These are phyloP conservation scores for Cucurbita maxima DNA, from an alignment of 306 rosid species.

Conservation along the genomic window DNA sequence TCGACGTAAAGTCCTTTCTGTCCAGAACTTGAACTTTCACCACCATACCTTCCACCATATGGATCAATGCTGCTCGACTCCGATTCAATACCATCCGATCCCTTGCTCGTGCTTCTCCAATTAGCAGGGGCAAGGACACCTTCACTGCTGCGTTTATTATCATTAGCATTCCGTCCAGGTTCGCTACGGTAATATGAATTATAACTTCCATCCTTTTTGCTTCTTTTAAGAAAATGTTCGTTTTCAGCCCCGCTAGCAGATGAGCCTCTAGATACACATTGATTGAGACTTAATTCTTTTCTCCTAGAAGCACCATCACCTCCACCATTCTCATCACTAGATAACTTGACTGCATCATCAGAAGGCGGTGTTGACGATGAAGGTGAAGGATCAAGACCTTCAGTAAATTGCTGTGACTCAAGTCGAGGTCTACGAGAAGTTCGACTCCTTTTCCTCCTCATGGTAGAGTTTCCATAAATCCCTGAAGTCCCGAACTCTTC, in stretches of 20 bases:
- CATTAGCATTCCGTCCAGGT: constrained; percentile 26
- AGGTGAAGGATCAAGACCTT: constrained; percentile 38
- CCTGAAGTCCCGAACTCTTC: constrained; percentile 41
- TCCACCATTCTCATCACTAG: constrained; percentile 68
- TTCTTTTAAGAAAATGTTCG: constrained; percentile 25
- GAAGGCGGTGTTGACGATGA: constrained; percentile 53
- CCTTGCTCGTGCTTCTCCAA: constrained; percentile 61
- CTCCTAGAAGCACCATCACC: constrained; percentile 41
- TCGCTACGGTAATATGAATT: constrained; percentile 36
- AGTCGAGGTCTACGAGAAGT: constrained; percentile 70
- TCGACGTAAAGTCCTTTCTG: constrained; percentile 31
- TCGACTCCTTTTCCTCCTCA: constrained; percentile 81
- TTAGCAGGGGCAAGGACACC: constrained; percentile 88
- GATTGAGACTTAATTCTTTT: constrained; percentile 61
- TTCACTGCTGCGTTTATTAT: constrained; percentile 53
- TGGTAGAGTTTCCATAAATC: constrained; percentile 41
- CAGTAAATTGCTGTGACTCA: constrained; percentile 49
- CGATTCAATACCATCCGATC: not conserved
- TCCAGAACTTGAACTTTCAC: constrained; percentile 37
- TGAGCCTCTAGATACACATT: constrained; percentile 32
- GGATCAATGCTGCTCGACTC: constrained; percentile 15
- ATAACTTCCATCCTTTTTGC: constrained; percentile 37
- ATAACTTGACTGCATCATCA: constrained; percentile 55
- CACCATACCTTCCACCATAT: constrained; percentile 35
- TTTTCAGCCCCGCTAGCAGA: constrained; percentile 22